phyloP scores from a whole-genome alignment of 176 grass and related monocot genomes.

The Neostapfia colusana region DNA sequence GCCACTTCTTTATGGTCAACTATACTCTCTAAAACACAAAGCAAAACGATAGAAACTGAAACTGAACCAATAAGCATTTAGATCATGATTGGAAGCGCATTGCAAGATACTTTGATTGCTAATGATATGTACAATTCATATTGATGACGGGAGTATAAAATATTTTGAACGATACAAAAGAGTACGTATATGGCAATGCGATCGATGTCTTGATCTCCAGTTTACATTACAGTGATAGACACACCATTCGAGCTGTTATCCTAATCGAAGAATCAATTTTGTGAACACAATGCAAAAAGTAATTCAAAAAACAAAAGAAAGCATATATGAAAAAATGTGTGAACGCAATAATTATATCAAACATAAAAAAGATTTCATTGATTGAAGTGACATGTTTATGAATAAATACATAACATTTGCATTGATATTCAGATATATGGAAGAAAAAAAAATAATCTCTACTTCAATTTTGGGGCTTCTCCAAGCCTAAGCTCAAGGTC shows the following conservation, averaged over 20 bases:
- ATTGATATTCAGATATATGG: conserved; percentile 4
- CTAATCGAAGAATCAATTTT: neutral
- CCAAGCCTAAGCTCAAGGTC: conserved; percentile 91
- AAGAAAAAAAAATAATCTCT: conserved; percentile 33
- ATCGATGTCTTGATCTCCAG: too few relatives aligned
- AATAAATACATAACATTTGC: conserved; percentile 33
- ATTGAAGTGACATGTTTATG: neutral
- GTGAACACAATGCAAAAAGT: neutral
- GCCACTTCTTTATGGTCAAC: neutral
- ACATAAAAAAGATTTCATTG: neutral
- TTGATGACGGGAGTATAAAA: neutral
- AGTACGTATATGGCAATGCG: too few relatives aligned
- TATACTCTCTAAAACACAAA: neutral
- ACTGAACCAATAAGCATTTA: too few relatives aligned
- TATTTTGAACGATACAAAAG: neutral
- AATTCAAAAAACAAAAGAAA: neutral
- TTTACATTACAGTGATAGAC: too few relatives aligned
- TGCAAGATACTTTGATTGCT: neutral
- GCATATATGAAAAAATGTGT: neutral
- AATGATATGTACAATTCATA: neutral
- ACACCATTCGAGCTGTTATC: too few relatives aligned
- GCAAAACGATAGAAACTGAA: neutral
- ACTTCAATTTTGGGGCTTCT: conserved; percentile 49
- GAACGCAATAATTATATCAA: neutral
- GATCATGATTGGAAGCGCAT: too few relatives aligned